These are phyloP conservation scores for Xylariaceae sp. DNA, from an alignment of 2,329 filamentous ascomycete genomes.

Conservation along the genomic window DNA sequence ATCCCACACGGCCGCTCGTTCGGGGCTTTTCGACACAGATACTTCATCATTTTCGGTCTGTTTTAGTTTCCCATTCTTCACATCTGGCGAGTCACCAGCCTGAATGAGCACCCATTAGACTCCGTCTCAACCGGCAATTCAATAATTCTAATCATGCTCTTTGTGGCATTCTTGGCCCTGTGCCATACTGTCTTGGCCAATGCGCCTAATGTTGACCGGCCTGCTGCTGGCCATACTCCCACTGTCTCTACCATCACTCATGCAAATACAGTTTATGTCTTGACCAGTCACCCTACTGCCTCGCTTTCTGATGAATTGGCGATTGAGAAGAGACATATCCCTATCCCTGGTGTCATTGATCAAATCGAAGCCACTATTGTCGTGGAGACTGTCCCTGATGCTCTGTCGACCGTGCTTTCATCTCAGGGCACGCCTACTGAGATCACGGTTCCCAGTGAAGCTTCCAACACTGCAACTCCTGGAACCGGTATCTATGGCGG, in stretches of 20 bases:
- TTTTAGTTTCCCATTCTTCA: conserved; percentile 1
- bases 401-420: conserved; percentile 13
- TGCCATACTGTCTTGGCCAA: conserved; percentile 14
- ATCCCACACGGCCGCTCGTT: conserved; percentile 1
- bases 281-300: background rate
- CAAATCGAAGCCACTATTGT: conserved; percentile 15
- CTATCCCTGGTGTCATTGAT: background rate
- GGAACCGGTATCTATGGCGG: conserved; percentile 16
- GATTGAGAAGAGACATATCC: conserved; percentile 2
- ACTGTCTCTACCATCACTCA: conserved; percentile 8
- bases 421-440: conserved; percentile 4
- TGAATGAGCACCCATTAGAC: background rate
- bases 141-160: conserved; percentile 13
- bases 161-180: conserved; percentile 22
- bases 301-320: conserved; percentile 3
- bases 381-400: conserved; percentile 11
- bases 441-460: conserved; percentile 7
- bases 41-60: conserved; percentile 7
- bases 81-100: background rate
- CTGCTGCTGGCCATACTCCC: background rate
- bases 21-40: background rate
- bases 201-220: background rate
- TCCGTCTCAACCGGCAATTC: conserved; percentile 5
- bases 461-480: background rate
- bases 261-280: conserved; percentile 10